phyloP scores from a whole-genome alignment of 202 grass and related monocot genomes.

The Eragrostis tef region DNA sequence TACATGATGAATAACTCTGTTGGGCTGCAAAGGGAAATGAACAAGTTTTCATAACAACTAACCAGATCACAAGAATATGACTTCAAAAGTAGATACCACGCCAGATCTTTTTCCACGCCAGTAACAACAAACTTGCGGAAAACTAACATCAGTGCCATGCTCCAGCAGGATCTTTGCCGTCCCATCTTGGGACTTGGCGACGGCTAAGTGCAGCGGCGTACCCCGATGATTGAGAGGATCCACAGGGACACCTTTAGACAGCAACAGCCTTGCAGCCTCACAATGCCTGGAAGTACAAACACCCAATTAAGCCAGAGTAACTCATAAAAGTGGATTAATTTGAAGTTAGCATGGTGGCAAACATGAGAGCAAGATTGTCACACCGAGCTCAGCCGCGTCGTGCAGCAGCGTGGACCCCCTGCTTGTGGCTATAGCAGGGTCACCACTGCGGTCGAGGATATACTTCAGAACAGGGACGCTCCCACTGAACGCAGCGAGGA shows the following conservation, averaged over 20 bases:
- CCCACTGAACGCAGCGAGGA: not conserved
- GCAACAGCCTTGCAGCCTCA: not conserved
- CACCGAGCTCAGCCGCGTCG: not conserved
- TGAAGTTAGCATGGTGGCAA: not conserved
- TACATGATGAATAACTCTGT: not conserved
- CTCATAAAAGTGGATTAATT: too few relatives aligned
- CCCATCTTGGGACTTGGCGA: not conserved
- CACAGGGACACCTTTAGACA: not conserved
- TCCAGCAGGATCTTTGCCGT: not conserved
- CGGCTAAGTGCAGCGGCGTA: not conserved
- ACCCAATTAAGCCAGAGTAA: too few relatives aligned
- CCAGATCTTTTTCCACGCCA: too few relatives aligned
- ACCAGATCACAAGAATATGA: not conserved
- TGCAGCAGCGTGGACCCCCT: not conserved
- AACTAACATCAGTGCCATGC: not conserved
- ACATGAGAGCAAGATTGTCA: not conserved
- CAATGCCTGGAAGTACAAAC: not conserved
- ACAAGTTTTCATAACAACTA: not conserved
- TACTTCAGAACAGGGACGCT: not conserved
- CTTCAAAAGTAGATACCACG: not conserved
- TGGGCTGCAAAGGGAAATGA: not conserved
- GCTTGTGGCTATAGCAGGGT: not conserved
- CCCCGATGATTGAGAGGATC: not conserved
- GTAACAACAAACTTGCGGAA: not conserved
- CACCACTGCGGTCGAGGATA: not conserved